phyloP scores from a whole-genome alignment of 352 stramenopile genomes.

The Peronosclerospora sorghi region DNA sequence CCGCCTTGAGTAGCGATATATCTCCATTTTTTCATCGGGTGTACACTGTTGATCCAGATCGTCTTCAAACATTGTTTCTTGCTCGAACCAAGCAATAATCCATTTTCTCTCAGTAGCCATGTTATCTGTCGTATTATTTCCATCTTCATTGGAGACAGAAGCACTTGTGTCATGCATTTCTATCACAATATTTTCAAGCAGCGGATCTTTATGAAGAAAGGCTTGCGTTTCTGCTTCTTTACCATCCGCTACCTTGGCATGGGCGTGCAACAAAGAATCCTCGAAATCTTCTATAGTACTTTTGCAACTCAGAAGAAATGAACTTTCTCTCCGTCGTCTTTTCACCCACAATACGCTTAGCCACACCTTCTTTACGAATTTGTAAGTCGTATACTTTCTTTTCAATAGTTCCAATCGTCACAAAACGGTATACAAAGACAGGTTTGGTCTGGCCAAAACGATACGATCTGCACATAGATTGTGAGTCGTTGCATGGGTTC shows the following conservation, averaged over 20 bases:
- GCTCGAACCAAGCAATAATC: conserved; percentile 80
- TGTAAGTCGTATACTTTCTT: conserved; percentile 89
- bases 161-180: conserved; percentile 25
- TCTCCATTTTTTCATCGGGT: conserved; percentile 52
- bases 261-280: conserved; percentile 37
- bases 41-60: conserved; percentile 72
- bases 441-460: conserved; percentile 87
- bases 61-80: conserved; percentile 87
- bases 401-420: conserved; percentile 88
- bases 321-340: conserved; percentile 78
- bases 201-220: conserved; percentile 34
- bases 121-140: conserved; percentile 6
- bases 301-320: conserved; percentile 63
- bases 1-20: conserved; percentile 57
- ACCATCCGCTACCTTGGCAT: conserved; percentile 14
- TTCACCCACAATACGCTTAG: conserved; percentile 84
- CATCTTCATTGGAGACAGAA: not conserved
- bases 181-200: conserved; percentile 38
- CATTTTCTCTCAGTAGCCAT: conserved; percentile 25
- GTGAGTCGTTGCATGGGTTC: conserved; percentile 86
- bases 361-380: conserved; percentile 83
- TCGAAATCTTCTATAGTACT: conserved; percentile 85
- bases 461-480: conserved; percentile 90
- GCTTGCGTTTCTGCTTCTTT: conserved; percentile 12
- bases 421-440: conserved; percentile 89